Conservation (phyloP, 1,284 basidiomycete genomes). For the Ceratobasidium papillatum region DNA sequence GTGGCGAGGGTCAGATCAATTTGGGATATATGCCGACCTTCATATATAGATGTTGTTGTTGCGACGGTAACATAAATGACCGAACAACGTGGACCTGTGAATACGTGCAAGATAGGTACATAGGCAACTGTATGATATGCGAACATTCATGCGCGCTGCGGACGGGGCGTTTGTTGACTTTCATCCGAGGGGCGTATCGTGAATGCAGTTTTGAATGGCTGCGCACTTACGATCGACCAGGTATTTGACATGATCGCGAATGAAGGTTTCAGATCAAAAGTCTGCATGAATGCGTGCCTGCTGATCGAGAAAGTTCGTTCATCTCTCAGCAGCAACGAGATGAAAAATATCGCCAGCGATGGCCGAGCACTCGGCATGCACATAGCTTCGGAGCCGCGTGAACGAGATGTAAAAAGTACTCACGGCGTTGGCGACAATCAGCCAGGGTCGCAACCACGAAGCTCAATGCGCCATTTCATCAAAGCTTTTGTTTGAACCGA, state of each 20-base stretch:
- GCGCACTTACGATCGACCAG: no score
- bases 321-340: no score
- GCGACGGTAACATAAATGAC: neutral
- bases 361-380: neutral
- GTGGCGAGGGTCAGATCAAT: neutral
- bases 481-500: neutral
- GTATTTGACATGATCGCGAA: no score
- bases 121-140: neutral
- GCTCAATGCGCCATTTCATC: neutral
- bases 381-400: neutral
- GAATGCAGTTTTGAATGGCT: no score
- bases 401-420: neutral
- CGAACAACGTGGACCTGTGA: neutral
- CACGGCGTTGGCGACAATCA: conserved; percentile 9
- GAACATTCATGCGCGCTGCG: neutral
- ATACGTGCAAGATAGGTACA: neutral
- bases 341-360: neutral
- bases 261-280: neutral
- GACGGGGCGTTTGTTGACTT: neutral
- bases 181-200: no score
- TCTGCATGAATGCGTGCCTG: neutral
- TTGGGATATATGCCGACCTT: neutral
- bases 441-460: neutral
- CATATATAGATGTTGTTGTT: neutral
- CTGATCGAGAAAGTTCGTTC: neutral